Evolutionary conservation across 2,329 filamentous ascomycete species (phyloP).

Genomic region (Blastomyces parvus): DNA sequence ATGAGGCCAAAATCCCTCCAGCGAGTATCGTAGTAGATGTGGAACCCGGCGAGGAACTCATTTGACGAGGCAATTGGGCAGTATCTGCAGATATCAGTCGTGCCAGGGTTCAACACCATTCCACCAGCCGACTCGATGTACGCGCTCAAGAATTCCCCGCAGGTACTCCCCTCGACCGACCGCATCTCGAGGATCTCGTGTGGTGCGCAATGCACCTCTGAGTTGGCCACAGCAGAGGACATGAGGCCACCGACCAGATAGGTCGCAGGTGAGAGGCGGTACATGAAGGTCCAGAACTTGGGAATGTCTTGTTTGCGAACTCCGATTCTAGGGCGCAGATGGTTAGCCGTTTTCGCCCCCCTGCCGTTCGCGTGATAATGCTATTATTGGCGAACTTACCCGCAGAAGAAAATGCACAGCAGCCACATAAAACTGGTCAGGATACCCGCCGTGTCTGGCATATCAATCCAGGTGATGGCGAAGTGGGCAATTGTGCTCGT

Average conservation of each 20-base stretch:
- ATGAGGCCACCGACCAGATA: constrained; percentile 43
- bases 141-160: constrained; percentile 40
- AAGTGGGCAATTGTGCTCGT: constrained; percentile 63
- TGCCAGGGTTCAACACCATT: constrained; percentile 34
- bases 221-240: constrained; percentile 24
- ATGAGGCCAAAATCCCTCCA: constrained; percentile 64
- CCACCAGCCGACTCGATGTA: constrained; percentile 35
- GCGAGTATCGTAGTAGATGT: constrained; percentile 36
- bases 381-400: constrained; percentile 38
- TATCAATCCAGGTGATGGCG: constrained; percentile 58
- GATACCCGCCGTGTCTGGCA: constrained; percentile 57
- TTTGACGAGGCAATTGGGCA: constrained; percentile 41
- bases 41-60: constrained; percentile 36
- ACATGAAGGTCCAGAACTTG: constrained; percentile 67
- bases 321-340: not conserved
- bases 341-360: not conserved
- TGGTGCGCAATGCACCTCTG: constrained; percentile 23
- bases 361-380: constrained; percentile 42
- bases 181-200: constrained; percentile 25
- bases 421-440: constrained; percentile 52
- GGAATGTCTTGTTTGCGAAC: not conserved
- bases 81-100: constrained; percentile 42
- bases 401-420: constrained; percentile 51
- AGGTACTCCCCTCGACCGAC: constrained; percentile 54
- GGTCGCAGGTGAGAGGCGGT: constrained; percentile 55